These are phyloP conservation scores for Xylariaceae sp. DNA, from an alignment of 2,329 filamentous ascomycete genomes.

Conservation along the genomic window DNA sequence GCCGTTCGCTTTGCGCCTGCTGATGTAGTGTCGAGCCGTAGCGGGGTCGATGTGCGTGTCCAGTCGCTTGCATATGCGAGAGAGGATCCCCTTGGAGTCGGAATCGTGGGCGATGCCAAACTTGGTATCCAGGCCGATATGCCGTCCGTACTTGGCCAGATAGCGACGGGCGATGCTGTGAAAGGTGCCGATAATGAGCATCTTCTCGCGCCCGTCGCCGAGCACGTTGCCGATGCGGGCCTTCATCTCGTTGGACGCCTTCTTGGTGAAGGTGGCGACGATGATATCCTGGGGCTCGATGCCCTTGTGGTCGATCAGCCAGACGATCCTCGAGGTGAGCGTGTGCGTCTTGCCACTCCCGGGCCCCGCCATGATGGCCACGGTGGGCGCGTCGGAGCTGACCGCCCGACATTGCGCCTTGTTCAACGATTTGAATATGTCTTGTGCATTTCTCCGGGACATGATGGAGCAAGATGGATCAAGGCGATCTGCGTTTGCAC, in stretches of 20 bases:
- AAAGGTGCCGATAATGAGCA: slow-evolving; percentile 85
- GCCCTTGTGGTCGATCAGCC: slow-evolving; percentile 68
- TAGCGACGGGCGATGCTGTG: slow-evolving; percentile 89
- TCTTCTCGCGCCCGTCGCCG: slow-evolving; percentile 68
- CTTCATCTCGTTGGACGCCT: slow-evolving; percentile 90
- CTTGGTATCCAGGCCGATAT: slow-evolving; percentile 73
- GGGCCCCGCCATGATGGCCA: slow-evolving; percentile 63
- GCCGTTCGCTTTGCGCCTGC: slow-evolving; percentile 57
- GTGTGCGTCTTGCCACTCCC: slow-evolving; percentile 91
- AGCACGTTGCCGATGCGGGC: slow-evolving; percentile 75
- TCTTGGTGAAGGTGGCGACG: slow-evolving; percentile 95
- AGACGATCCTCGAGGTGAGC: slow-evolving; percentile 84
- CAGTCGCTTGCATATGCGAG: slow-evolving; percentile 74
- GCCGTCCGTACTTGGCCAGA: slow-evolving; percentile 73
- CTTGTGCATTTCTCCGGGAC: slow-evolving; percentile 17
- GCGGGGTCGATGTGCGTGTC: slow-evolving; percentile 63
- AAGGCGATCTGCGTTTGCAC: background rate
- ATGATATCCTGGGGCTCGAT: slow-evolving; percentile 82
- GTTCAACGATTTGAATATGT: slow-evolving; percentile 47
- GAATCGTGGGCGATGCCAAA: slow-evolving; percentile 87
- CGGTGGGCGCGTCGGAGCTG: slow-evolving; percentile 46
- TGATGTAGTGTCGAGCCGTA: slow-evolving; percentile 69
- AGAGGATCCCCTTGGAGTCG: slow-evolving; percentile 74
- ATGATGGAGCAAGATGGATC: slow-evolving; percentile 17
- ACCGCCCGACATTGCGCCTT: slow-evolving; percentile 51